Evolutionary conservation across 441 rosid species (phyloP), one percentile per base, ranked within the genome.

Genomic region (Cnidoscolus chayamansa): DNA sequence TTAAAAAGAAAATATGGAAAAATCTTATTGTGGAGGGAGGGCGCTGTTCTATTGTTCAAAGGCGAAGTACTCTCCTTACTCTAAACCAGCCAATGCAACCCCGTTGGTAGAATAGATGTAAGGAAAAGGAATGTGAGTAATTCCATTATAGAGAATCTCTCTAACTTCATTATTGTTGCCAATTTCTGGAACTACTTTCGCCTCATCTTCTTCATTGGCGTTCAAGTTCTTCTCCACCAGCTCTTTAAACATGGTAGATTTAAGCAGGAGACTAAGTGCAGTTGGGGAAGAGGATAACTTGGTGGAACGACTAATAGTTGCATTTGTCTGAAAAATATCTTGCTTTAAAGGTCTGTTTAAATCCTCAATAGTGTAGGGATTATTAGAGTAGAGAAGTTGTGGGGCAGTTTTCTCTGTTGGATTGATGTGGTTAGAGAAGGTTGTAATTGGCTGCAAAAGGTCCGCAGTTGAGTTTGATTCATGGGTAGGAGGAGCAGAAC

Each of bases 221-320:
- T 73, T 77, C 54, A 75, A 66, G 71, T 82, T 89, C 77, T 83
- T 78, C 78, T 86, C 86, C 10, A 89, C 84, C 7, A 89, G 85
- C 72, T 88, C 85, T 74, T 81, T 82, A 71, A 83, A 89, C 66
- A 90, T 67, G 0, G 90, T 82, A 16, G 92, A 88, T 65, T 86
- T 83, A 50, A 86, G 78, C 77, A 89, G 85, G 67, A 86, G 83
- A 40, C 87, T 64, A 1, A 88, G 86, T 6, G 92, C 92, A 1
- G 90, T 80, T 12, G 91, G 76, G 43, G 94, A 79, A 60, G 87
- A 74, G 2, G 77, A 59, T 13, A 71, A 73, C 65, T 51, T 74
- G 50, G 81, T 9, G 65, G 67, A 47, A 25, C 76, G 70, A 55
- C 16, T 49, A 32, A 53, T 30, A 13, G 80, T 66, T 57, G 71